A percentile compares a stretch with the other conserved stretches of the same genome.
Conservation (phyloP, 2,329 filamentous ascomycete species). For the Penicillium sp. region DNA sequence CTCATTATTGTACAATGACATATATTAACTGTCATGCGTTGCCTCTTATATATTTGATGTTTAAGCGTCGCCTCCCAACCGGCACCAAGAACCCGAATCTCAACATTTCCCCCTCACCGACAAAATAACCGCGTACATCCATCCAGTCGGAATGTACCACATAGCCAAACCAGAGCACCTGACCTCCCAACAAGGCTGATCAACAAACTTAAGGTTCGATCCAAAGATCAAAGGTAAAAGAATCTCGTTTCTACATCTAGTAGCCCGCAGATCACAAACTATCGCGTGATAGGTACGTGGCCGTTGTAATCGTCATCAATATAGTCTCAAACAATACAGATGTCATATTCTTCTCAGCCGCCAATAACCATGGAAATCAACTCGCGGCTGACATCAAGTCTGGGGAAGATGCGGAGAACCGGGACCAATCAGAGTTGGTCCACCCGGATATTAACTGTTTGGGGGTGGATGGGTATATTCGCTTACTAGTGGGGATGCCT, state of each 20-base stretch:
- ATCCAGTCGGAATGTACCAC: slow-evolving; percentile 8
- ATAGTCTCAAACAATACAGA: background rate
- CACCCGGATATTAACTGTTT: slow-evolving; percentile 18
- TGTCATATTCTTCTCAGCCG: background rate
- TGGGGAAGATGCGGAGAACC: slow-evolving; percentile 1
- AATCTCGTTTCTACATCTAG: background rate
- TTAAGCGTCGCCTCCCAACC: background rate
- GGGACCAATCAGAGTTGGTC: background rate
- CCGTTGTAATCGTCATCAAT: slow-evolving; percentile 1
- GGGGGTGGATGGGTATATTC: background rate
- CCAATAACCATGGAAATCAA: background rate
- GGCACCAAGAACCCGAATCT: background rate
- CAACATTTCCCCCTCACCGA: background rate
- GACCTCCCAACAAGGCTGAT: slow-evolving; percentile 6
- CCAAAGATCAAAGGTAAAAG: background rate
- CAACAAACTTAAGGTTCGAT: background rate
- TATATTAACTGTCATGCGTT: background rate
- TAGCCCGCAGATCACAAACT: background rate
- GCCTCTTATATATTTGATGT: background rate
- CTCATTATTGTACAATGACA: background rate
- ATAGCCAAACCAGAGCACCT: background rate
- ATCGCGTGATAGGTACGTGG: background rate
- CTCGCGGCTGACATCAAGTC: background rate
- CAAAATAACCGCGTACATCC: background rate
- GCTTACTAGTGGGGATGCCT: background rate